Evolutionary conservation across 2,329 filamentous ascomycete species (phyloP).

Genomic region (Nectriaceae sp.): DNA sequence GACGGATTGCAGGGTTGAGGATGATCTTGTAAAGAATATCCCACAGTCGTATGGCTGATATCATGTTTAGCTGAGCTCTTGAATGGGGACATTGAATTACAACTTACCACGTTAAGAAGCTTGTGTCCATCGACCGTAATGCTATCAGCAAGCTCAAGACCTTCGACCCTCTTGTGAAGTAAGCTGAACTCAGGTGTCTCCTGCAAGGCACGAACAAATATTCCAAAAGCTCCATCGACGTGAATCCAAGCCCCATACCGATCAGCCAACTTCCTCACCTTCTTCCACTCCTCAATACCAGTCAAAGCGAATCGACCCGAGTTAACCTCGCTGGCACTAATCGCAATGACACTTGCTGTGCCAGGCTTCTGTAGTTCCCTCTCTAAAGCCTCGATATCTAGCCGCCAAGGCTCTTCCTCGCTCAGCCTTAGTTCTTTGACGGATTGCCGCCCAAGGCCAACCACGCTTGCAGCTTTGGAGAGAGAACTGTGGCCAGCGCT

Average conservation of each 20-base stretch:
- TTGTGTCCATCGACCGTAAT: constrained; percentile 89
- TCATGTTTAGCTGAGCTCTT: constrained; percentile 9
- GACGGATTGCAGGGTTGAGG: constrained; percentile 57
- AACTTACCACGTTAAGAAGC: constrained; percentile 78
- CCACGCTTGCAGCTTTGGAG: constrained; percentile 77
- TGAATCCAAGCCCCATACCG: constrained; percentile 82
- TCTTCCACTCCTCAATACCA: constrained; percentile 59
- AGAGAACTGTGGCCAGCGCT: constrained; percentile 84
- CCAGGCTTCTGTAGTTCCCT: constrained; percentile 52
- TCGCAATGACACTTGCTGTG: constrained; percentile 71
- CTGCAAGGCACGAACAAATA: constrained; percentile 72
- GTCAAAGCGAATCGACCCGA: constrained; percentile 75
- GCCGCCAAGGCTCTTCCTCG: constrained; percentile 61
- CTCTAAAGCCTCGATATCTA: constrained; percentile 70
- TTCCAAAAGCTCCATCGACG: constrained; percentile 86
- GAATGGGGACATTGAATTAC: background rate
- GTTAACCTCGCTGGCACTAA: constrained; percentile 91
- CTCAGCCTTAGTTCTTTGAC: constrained; percentile 62
- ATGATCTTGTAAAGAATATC: constrained; percentile 77
- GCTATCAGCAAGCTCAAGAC: constrained; percentile 81
- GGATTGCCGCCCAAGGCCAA: constrained; percentile 73
- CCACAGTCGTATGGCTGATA: constrained; percentile 82
- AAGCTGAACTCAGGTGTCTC: constrained; percentile 55
- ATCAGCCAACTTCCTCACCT: constrained; percentile 70
- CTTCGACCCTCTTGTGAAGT: constrained; percentile 54